Evolutionary conservation across 176 grass and related monocot genomes (phyloP), one percentile per base, ranked within the genome.

Genomic region (Cenchrus americanus): DNA sequence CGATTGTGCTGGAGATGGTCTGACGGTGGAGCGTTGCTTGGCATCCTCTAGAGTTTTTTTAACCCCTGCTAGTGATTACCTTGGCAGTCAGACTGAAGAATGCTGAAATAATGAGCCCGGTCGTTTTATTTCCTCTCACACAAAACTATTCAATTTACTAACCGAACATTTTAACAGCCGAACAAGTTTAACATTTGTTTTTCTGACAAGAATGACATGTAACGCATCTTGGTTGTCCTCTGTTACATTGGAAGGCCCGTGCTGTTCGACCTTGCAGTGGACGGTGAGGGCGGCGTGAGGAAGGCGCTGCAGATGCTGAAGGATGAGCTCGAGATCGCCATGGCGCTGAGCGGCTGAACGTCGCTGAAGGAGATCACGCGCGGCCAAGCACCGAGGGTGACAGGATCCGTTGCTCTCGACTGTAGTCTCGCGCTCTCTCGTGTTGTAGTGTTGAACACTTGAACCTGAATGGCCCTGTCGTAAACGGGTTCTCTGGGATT

Each of bases 1-100:
- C 27, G 27, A 30, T 2, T 30, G 27, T 30, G 27, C 27, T 30
- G 27, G 27, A 30, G 27, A 30, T 30, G 27, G 27, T 30, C 27
- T 30, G 27, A 30, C 79, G 71, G 90, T 17, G 90, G 95, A 87
- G 95, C 95, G 34, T 77, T 95, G 78, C 88, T 55, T 98, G 62
- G 95, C 92, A 81, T 92, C 92, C 14, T 87, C 95, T 47, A 90
- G 95, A 77, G 91, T 97, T 7, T 97, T 93, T 15, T 92, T 97
- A 86, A 82, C 24, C 23, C 1, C 10, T 57, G 15, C 14, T 30
- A 2, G 17, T 22, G 1, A 73, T 52, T 17, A 74, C 15, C 11
- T 17, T 54, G 11, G 15, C 57, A 55, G 69, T 34, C 24, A 11
- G 11, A 15, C 55, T 65, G 69, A 58, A 24, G 7, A 73, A 57